Percentiles rank a stretch among this genome's conserved stretches.
Conservation (phyloP, 1,284 basidiomycete genomes). For the Phellopilus nigrolimitatus region DNA sequence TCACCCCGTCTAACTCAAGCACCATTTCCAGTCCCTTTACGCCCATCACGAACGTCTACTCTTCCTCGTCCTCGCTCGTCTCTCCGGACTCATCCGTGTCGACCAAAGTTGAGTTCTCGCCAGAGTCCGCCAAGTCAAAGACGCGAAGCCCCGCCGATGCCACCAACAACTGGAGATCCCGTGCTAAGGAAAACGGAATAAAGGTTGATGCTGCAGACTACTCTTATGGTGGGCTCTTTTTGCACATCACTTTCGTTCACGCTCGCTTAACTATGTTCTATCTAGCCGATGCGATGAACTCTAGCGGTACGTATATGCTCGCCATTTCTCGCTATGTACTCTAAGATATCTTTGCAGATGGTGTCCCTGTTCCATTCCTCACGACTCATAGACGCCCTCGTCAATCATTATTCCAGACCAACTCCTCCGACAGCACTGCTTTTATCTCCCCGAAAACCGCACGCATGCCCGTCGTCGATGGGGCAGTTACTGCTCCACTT, state of each 20-base stretch:
- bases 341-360: slow-evolving; percentile 32
- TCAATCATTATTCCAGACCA: slow-evolving; percentile 43
- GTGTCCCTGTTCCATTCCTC: slow-evolving; percentile 58
- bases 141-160: slow-evolving; percentile 50
- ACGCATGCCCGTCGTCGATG: slow-evolving; percentile 18
- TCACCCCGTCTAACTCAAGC: slow-evolving; percentile 19
- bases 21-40: slow-evolving; percentile 19
- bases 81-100: slow-evolving; percentile 20
- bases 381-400: slow-evolving; percentile 57
- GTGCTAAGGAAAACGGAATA: slow-evolving; percentile 67
- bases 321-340: neutral
- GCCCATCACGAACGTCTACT: slow-evolving; percentile 20
- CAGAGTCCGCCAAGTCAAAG: slow-evolving; percentile 14
- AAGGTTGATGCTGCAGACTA: slow-evolving; percentile 51
- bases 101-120: slow-evolving; percentile 18
- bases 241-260: slow-evolving; percentile 19
- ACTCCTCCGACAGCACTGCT: slow-evolving; percentile 29
- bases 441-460: slow-evolving; percentile 25
- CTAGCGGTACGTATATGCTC: slow-evolving; percentile 13
- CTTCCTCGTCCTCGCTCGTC: slow-evolving; percentile 16
- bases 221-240: slow-evolving; percentile 38
- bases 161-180: slow-evolving; percentile 65
- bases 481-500: slow-evolving; percentile 25
- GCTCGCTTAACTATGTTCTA: neutral
- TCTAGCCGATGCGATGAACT: slow-evolving; percentile 10